Base-by-base conservation (phyloP, 2,329 filamentous ascomycete genomes). In the Parafenestella ontariensis region DNA sequence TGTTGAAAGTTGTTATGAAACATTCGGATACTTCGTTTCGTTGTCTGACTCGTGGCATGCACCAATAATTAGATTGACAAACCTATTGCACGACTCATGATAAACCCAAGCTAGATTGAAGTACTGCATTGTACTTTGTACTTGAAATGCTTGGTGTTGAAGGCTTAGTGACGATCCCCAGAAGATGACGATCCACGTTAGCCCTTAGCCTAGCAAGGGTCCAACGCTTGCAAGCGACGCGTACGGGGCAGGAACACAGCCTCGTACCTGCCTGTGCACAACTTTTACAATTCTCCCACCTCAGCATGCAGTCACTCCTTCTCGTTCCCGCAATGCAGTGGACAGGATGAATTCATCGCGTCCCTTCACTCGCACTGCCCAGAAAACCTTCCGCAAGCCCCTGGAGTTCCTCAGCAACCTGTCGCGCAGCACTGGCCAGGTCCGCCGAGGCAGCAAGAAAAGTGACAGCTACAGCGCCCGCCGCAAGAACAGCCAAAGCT, bases 361-460 rank as follows among this genome's bases (percentile, higher is more conserved):
- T 24, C 62, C 68, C 49, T 74, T 75, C 54, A 66, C 66, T 23
- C 70, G 72, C 52, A 67, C 60, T 34, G 56, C 68, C 7, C 65
- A 71, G 39, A 65, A 66, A 20, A 56, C 68, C 20, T 75, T 75
- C 58, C 67, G 68, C 31, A 70, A 70, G 29, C 70, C 72, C n/a
- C 67, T 74, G 62, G 70, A 70, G 58, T 70, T 71, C 57, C 70
- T 75, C 21, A 69, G 64, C 64, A 73, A 68, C 40, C 62, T 70
- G 33, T 63, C 70, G 47, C 63, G 62, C 51, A 37, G 58, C 36
- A 20, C 62, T 9, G 49, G 56, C 3, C 62, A 64, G 41, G 50
- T 58, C 26, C 58, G 64, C 31, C 58, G 45, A 21, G 53, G 64
- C 44, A 53, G 50, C 47, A 61, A 65, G 52, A 62, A 63, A 53